Evolutionary conservation across 2,329 filamentous ascomycete genomes (phyloP).

Genomic region (Colletotrichum sp.): DNA sequence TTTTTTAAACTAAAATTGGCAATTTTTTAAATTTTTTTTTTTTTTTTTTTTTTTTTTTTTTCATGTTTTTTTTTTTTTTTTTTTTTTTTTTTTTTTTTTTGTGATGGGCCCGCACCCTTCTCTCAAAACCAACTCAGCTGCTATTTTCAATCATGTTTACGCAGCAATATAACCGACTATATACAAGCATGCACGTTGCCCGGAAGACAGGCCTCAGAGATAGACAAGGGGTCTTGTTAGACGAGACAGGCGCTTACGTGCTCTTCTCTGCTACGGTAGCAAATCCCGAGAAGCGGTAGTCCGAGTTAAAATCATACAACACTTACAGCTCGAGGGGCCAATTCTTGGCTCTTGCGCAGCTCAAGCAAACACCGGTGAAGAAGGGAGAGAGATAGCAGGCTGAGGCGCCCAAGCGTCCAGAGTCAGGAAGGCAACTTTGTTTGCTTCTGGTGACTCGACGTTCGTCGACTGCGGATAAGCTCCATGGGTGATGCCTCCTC

Average conservation of each 20-base stretch:
- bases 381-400: background rate
- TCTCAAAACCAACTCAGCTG: background rate
- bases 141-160: background rate
- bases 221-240: background rate
- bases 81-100: background rate
- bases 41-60: too few relatives aligned
- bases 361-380: background rate
- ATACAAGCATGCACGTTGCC: background rate
- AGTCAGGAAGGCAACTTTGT: background rate
- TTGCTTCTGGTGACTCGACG: background rate
- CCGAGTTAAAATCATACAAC: background rate
- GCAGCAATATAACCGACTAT: background rate
- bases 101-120: background rate
- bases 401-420: background rate
- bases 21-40: too few relatives aligned
- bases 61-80: too few relatives aligned
- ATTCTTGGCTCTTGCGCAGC: background rate
- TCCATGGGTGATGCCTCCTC: constrained; percentile 5
- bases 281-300: background rate
- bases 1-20: too few relatives aligned
- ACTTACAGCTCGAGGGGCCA: background rate
- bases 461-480: background rate
- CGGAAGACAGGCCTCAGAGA: background rate
- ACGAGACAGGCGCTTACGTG: background rate
- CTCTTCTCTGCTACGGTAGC: background rate